Evolutionary conservation across 352 stramenopile species (phyloP).

Genomic region (Globisporangium camurandrum): DNA sequence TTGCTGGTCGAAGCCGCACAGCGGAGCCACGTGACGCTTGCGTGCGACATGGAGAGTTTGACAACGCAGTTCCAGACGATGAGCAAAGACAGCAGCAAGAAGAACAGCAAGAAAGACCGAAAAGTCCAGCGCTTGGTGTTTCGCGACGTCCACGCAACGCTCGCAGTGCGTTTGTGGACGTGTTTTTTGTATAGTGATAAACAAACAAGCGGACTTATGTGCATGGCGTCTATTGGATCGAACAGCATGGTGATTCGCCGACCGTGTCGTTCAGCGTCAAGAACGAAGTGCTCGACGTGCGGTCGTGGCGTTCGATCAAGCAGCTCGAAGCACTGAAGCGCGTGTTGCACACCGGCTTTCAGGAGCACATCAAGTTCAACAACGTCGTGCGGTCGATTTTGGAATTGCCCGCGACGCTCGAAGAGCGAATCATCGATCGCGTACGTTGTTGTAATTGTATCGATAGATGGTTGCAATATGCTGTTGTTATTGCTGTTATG

Average conservation of each 20-base stretch:
- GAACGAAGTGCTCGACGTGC: conserved; percentile 64
- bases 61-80: conserved; percentile 61
- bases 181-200: not conserved
- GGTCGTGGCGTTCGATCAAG: conserved; percentile 70
- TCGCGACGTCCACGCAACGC: conserved; percentile 72
- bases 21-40: conserved; percentile 35
- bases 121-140: conserved; percentile 83
- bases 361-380: conserved; percentile 87
- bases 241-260: conserved; percentile 68
- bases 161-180: conserved; percentile 34
- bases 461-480: not conserved
- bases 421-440: conserved; percentile 62
- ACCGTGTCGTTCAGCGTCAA: conserved; percentile 74
- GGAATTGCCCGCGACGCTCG: conserved; percentile 67
- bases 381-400: conserved; percentile 71
- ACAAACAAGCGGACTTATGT: not conserved
- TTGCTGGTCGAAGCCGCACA: conserved; percentile 67
- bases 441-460: conserved; percentile 25
- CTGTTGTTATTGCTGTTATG: not conserved
- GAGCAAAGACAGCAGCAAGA: conserved; percentile 88
- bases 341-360: conserved; percentile 58
- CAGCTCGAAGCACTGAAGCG: conserved; percentile 82
- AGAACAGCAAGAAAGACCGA: conserved; percentile 86
- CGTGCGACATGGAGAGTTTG: conserved; percentile 61
- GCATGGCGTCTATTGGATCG: not conserved